A percentile compares a stretch with the other conserved stretches of the same genome.
Evolutionary conservation across 1,284 basidiomycete genomes (phyloP).

Genomic region (Fereydounia khargensis): DNA sequence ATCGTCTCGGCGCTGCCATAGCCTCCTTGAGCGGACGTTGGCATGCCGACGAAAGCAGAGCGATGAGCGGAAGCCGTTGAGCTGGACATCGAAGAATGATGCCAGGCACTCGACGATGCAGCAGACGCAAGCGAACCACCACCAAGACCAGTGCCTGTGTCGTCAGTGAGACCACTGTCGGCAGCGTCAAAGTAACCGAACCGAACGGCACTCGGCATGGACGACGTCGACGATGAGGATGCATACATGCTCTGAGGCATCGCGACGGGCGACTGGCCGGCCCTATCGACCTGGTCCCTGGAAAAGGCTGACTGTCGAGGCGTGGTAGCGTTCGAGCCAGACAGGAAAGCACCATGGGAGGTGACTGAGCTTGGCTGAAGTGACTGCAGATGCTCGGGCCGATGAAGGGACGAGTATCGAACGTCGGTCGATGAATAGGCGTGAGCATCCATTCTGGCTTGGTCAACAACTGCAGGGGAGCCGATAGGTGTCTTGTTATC

Average conservation of each 20-base stretch:
- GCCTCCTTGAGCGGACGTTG: background rate
- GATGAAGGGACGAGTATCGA: constrained; percentile 5
- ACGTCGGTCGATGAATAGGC: background rate
- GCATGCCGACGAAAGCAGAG: no score
- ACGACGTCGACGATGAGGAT: background rate
- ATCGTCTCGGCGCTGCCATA: background rate
- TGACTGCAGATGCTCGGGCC: constrained; percentile 12
- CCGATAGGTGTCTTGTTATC: background rate
- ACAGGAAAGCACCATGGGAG: constrained; percentile 4
- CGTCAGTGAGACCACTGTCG: background rate
- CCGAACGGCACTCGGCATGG: background rate
- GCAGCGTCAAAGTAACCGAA: background rate
- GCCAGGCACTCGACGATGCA: background rate
- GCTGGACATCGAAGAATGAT: background rate
- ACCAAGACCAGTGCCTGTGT: background rate
- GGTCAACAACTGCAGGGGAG: background rate
- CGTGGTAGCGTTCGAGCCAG: constrained; percentile 15
- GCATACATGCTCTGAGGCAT: background rate
- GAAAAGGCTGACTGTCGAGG: constrained; percentile 17
- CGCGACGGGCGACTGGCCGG: background rate
- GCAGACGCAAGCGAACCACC: background rate
- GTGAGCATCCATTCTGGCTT: background rate
- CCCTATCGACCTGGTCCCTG: constrained; percentile 11
- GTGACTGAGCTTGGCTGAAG: constrained; percentile 3
- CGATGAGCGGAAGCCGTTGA: background rate